These are phyloP conservation scores for Termitomyces sp. DNA, from an alignment of 768 basidiomycete species.

Conservation along the genomic window DNA sequence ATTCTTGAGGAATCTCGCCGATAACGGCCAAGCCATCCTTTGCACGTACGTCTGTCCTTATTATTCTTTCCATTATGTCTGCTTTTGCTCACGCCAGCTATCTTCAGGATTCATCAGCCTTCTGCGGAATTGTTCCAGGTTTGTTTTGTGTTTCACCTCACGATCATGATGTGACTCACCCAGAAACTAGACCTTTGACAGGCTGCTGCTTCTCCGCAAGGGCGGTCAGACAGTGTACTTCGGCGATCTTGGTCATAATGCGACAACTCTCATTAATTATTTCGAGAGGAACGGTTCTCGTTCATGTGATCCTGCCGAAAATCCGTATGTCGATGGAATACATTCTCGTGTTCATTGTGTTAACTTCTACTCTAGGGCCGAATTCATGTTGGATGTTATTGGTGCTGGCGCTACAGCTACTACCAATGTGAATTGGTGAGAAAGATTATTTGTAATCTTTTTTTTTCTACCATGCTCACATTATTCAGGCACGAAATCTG, in stretches of 20 bases:
- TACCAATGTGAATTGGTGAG: conserved; percentile 55
- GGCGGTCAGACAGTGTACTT: conserved; percentile 80
- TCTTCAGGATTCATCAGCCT: conserved; percentile 43
- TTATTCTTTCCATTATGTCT: not conserved
- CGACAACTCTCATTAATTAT: conserved; percentile 65
- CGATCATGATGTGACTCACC: not conserved
- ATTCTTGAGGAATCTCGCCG: conserved; percentile 73
- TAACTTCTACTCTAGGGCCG: conserved; percentile 37
- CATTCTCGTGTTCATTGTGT: not conserved
- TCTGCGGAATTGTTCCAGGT: conserved; percentile 80
- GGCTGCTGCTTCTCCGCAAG: conserved; percentile 69
- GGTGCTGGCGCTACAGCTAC: conserved; percentile 68
- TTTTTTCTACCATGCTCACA: conserved; percentile 25
- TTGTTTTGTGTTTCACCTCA: not conserved
- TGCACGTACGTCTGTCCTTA: conserved; percentile 65
- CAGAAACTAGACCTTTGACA: conserved; percentile 58
- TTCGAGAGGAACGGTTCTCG: conserved; percentile 70
- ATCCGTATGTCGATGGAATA: conserved; percentile 50
- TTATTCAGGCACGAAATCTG: conserved; percentile 30
- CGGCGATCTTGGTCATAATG: conserved; percentile 64
- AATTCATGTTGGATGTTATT: conserved; percentile 67
- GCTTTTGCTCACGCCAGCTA: not conserved
- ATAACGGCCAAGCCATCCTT: conserved; percentile 84
- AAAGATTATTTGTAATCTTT: conserved; percentile 21
- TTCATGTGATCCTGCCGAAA: conserved; percentile 60